Conservation (phyloP, 2,329 filamentous ascomycete genomes). For the Colletotrichum cuscutae region DNA sequence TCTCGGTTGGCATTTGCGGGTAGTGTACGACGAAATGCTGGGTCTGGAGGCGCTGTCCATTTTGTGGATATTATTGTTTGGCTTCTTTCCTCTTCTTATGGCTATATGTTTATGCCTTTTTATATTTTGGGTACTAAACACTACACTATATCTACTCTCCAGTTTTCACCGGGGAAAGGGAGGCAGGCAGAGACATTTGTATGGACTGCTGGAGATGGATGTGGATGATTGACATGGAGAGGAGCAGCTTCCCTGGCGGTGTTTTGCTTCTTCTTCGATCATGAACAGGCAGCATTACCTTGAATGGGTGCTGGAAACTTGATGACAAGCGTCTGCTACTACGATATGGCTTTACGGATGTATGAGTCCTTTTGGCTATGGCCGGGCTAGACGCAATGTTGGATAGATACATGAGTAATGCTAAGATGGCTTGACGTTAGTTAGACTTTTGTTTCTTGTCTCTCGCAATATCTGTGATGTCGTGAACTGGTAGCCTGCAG, state of each 20-base stretch:
- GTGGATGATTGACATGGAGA: not conserved
- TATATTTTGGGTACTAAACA: not conserved
- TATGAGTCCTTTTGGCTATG: not conserved
- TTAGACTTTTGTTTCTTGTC: not conserved
- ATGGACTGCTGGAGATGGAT: not conserved
- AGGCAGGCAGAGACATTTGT: not conserved
- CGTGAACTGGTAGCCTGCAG: not conserved
- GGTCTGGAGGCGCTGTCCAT: slow-evolving; percentile 9
- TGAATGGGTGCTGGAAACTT: slow-evolving; percentile 13
- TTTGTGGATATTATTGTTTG: slow-evolving; percentile 1
- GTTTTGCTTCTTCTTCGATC: not conserved
- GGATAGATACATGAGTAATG: slow-evolving; percentile 35
- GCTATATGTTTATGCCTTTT: not conserved
- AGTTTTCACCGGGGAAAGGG: not conserved
- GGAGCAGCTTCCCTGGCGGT: not conserved
- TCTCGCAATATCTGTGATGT: not conserved
- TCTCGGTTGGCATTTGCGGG: slow-evolving; percentile 17
- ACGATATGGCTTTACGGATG: slow-evolving; percentile 18
- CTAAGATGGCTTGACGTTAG: slow-evolving; percentile 31
- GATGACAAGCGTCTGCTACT: slow-evolving; percentile 24
- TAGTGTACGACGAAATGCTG: slow-evolving; percentile 11
- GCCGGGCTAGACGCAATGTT: slow-evolving; percentile 22
- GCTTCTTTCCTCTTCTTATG: slow-evolving; percentile 2
- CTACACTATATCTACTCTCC: slow-evolving; percentile 8
- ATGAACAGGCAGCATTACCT: slow-evolving; percentile 15